Conservation (phyloP, 345 rosid species). For the Acer negundo region DNA sequence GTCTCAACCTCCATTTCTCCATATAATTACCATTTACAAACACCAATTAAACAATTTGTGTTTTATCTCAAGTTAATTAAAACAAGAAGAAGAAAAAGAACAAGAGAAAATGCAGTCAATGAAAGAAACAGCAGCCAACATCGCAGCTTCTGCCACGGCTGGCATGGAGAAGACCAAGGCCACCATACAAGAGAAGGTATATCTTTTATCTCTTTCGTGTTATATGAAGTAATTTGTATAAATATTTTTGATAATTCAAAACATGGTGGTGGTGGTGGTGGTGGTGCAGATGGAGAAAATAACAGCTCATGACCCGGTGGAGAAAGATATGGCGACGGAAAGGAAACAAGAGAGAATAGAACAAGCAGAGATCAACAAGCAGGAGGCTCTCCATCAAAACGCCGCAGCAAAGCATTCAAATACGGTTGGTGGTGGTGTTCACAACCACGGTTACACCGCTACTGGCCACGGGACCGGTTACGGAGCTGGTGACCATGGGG, state of each 20-base stretch:
- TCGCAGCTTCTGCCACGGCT: conserved; percentile 79
- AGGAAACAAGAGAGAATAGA: conserved; percentile 51
- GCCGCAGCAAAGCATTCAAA: conserved; percentile 41
- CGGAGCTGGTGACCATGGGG: not conserved
- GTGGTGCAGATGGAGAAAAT: conserved; percentile 52
- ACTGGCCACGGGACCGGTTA: not conserved
- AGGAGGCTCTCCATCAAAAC: conserved; percentile 48
- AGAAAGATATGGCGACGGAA: conserved; percentile 66
- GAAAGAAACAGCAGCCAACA: conserved; percentile 66
- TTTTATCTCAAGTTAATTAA: not conserved
- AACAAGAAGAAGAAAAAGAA: not conserved
- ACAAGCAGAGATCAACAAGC: conserved; percentile 62
- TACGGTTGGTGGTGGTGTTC: not conserved
- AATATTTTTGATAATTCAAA: too few relatives aligned
- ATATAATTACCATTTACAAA: not conserved
- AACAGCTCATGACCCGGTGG: conserved; percentile 55
- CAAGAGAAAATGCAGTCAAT: conserved; percentile 11
- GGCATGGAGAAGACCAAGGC: conserved; percentile 91
- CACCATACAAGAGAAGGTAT: conserved; percentile 66
- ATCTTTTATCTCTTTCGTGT: not conserved
- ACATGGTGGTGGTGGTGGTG: not conserved
- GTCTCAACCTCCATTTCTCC: not conserved
- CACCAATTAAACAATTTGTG: too few relatives aligned
- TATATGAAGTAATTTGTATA: not conserved
- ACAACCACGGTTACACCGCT: not conserved